Base-by-base conservation (phyloP, 2,329 filamentous ascomycete species). In the Septoria linicola region DNA sequence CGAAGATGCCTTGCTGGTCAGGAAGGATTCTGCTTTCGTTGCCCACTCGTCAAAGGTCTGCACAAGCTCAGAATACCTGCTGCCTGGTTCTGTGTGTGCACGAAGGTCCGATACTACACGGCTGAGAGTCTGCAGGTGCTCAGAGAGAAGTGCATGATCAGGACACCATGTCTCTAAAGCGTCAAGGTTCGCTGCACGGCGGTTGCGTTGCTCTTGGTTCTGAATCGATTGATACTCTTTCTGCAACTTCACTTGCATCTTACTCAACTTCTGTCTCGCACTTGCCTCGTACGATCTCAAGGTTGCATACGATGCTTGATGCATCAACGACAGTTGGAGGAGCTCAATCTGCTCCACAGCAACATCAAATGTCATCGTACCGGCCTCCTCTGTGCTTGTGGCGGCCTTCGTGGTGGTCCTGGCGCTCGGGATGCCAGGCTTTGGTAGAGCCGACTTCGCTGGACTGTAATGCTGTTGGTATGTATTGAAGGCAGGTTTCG, bases 381-480 rank as follows among this genome's bases (percentile, higher is more conserved):
- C 32, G 5, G 84, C 70, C 75, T 76, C 41, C 73, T 74, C 6
- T 76, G 82, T 66, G 83, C 80, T 44, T 78, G 84, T 74, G 61
- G 84, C 83, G 23, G 79, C 80, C 1, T 83, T 82, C 2, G 67
- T 75, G 78, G 34, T 76, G 10, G 44, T n/a, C n/a, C 44, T 20
- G 19, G 17, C 34, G 20, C 32, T 39, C 3, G 67, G 67, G 10
- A 68, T 80, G n/a, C 81, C 72, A 4, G 83, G 81, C 54, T 87
- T 87, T 0, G 83, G 80, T 0, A 79, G 76, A 7, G 75, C 70
- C 3, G 73, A 74, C 62, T 85, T 85, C 37, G 80, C 79, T 0
- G 84, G 84, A 21, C 81, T 84, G 70, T 80, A 86, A 69, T 86
- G 82, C 59, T 87, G 83, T 59, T 87, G 83, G 32, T 81, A 76